Conservation (phyloP, 768 basidiomycete genomes). For the Arthromyces matolae region DNA sequence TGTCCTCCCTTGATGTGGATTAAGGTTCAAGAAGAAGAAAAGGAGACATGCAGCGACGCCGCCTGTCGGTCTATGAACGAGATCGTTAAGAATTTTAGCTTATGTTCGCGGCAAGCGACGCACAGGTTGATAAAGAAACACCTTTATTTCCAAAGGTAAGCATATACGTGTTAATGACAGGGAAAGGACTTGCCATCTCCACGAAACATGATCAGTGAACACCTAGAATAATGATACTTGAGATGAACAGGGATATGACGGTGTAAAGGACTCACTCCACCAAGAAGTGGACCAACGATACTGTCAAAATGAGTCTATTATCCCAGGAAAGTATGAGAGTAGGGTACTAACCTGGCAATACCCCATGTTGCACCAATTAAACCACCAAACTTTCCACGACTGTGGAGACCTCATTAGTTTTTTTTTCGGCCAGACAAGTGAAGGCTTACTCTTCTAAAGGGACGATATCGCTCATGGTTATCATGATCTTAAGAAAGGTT, state of each 20-base stretch:
- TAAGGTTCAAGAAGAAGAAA: slow-evolving; percentile 74
- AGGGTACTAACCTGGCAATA: slow-evolving; percentile 39
- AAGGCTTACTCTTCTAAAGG: slow-evolving; percentile 69
- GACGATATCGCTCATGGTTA: slow-evolving; percentile 81
- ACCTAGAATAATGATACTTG: slow-evolving; percentile 41
- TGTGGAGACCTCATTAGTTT: slow-evolving; percentile 19
- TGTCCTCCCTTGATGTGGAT: slow-evolving; percentile 61
- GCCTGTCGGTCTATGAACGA: slow-evolving; percentile 60
- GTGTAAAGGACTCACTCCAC: slow-evolving; percentile 57
- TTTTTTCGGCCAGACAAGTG: slow-evolving; percentile 18
- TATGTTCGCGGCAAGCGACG: slow-evolving; percentile 16
- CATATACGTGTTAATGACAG: background rate
- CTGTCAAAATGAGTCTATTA: no score
- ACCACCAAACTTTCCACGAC: slow-evolving; percentile 77
- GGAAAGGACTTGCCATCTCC: slow-evolving; percentile 64
- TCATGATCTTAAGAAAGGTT: slow-evolving; percentile 43
- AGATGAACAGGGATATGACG: no score
- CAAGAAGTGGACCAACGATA: slow-evolving; percentile 77
- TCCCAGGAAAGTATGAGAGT: background rate
- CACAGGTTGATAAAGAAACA: slow-evolving; percentile 78
- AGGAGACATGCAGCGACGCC: slow-evolving; percentile 58
- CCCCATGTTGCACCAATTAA: slow-evolving; percentile 79
- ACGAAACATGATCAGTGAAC: slow-evolving; percentile 72
- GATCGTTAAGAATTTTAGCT: background rate
- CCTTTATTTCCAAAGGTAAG: slow-evolving; percentile 28